phyloP scores from a whole-genome alignment of 768 basidiomycete genomes.

The Hemileccinum rubropunctum region DNA sequence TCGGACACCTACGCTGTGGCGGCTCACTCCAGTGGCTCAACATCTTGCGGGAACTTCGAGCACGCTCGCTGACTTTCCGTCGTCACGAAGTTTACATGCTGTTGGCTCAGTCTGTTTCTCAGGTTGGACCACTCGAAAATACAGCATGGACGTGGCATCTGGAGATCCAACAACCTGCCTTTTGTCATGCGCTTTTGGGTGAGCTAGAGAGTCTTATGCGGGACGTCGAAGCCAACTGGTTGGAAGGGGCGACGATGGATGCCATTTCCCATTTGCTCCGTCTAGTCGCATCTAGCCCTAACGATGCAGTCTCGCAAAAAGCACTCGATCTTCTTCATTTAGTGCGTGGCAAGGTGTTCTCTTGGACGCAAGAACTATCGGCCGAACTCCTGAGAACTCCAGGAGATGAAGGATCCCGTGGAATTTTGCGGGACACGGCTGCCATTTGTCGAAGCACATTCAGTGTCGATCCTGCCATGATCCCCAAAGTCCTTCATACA shows the following conservation, averaged over 20 bases:
- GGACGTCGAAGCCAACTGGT: constrained; percentile 41
- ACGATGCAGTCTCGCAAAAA: constrained; percentile 12
- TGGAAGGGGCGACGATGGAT: constrained; percentile 28
- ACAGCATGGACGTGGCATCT: constrained; percentile 37
- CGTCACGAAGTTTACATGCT: constrained; percentile 39
- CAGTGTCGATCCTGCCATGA: constrained; percentile 11
- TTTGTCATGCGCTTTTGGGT: constrained; percentile 32
- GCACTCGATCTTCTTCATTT: constrained; percentile 26
- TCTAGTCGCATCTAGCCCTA: constrained; percentile 28
- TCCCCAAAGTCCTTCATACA: constrained; percentile 17
- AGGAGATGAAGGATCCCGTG: constrained; percentile 1
- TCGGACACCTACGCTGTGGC: constrained; percentile 45
- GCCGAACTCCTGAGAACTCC: constrained; percentile 13
- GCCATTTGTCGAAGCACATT: constrained; percentile 30
- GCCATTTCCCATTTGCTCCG: constrained; percentile 32
- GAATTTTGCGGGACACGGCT: constrained; percentile 17
- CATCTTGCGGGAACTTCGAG: constrained; percentile 41
- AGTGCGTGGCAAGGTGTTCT: constrained; percentile 30
- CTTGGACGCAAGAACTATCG: constrained; percentile 37
- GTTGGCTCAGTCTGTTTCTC: constrained; percentile 41
- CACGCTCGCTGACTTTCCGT: constrained; percentile 36
- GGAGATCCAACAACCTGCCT: constrained; percentile 32
- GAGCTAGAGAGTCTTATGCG: constrained; percentile 33
- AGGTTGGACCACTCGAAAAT: constrained; percentile 34
- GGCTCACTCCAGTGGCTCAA: constrained; percentile 49